Evolutionary conservation across 345 rosid species (phyloP), one percentile per base, ranked within the genome.

Genomic region (Murraya koenigii): DNA sequence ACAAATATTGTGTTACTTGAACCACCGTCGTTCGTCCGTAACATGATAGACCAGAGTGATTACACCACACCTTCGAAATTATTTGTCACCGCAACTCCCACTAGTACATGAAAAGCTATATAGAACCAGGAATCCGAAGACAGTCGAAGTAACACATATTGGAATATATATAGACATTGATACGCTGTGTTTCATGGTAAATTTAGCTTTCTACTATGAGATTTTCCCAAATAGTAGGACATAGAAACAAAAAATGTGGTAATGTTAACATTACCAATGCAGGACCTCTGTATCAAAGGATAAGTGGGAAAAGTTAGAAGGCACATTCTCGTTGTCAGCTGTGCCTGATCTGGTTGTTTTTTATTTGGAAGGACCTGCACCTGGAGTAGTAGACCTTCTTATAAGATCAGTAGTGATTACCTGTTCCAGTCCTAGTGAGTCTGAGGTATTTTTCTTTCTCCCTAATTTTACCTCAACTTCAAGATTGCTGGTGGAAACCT

Each of bases 291-390:
- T 82, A 67, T 84, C 91, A 0, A 90, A 91, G 72, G 93, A 82
- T 79, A 80, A 58, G 54, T 92, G 99, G 99, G 88, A 84, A 78
- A 90, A 75, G 65, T 79, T 94, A 84, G 97, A 91, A 87, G 97
- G 97, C 79, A 85, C 83, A 56, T 96, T 96, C 83, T 80, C 85
- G 9, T 79, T 96, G 32, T 85, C 97, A 74, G 81, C 89, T 66
- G 77, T 84, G 78, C 94, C 94, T 71, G 89, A 88, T 69, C 85
- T 88, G 36, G 90, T 83, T 73, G 80, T 96, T 17, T 94, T 96
- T 79, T 96, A 90, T 84, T 75, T 96, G 73, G 99, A 96, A 88
- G 99, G 99, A 64, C 97, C 97, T 61, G 82, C 95, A 75, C 90
- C 97, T 76, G 97, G 98, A 30, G 76, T n/a, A n/a, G n/a, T 90